Evolutionary conservation across 768 basidiomycete genomes (phyloP), one percentile per base, ranked within the genome.

Genomic region (Leccinum incarnatum): DNA sequence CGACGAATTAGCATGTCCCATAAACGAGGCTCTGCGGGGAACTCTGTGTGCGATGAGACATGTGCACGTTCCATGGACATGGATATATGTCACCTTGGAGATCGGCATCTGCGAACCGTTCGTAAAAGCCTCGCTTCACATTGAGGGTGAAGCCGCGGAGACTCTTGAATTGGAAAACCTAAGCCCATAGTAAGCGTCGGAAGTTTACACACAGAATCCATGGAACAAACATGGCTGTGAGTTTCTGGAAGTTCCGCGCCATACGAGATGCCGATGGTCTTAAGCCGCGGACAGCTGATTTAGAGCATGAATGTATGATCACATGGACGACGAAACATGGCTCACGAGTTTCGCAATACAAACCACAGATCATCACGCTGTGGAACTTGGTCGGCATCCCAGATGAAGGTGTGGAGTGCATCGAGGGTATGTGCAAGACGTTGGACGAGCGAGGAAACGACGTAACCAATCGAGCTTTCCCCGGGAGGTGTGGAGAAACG

Each of bases 341-440:
- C 81, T 67, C 63, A 91, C 89, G 83, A 84, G 54, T 82, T 72
- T 37, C 87, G 82, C 64, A 92, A 75, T 47, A 85, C 83, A 60
- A 87, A 81, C 89, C 89, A 92, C 86, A 92, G 87, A 61, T 87
- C 84, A 59, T 91, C 89, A 34, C 79, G 81, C 15, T 85, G 82
- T 34, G 84, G 75, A 8, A 76, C 72, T 67, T 88, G 86, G 12
- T 88, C 87, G 4, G 82, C 86, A 60, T 86, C 86, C 89, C 89
- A 92, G 36, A 81, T 73, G 65, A 91, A 91, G 12, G 76, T 83
- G 29, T 77, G 73, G 42, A 92, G 78, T 19, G 86, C 86, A 50
- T 91, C 89, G 46, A 91, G 72, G 42, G 80, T 75, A 6, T 73
- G 72, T 8, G 84, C 86, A 9, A 81, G 74, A 21, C 75, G 66